Evolutionary conservation across 768 basidiomycete species (phyloP), one percentile per base, ranked within the genome.

Genomic region (Gelatoporia subvermispora): DNA sequence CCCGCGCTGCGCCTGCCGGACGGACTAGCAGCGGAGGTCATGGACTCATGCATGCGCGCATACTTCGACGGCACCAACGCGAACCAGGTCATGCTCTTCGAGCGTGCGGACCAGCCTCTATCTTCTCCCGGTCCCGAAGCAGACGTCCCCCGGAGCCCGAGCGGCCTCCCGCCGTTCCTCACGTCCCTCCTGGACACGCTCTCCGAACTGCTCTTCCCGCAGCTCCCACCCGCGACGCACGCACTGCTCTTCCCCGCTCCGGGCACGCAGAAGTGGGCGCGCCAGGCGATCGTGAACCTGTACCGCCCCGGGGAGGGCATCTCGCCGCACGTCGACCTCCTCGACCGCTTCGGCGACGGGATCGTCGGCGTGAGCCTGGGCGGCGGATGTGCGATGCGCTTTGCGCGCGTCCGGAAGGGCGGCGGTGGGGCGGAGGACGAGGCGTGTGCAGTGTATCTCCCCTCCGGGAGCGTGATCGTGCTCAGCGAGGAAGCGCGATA

Each of bases 251-350:
- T 91, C 58, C 83, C 85, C 1, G 53, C 62, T 1, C 55, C 56
- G 16, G 50, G 52, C 4, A 55, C 60, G 38, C 67, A 74, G 24
- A 64, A 67, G 45, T 51, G 65, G 21, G 84, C 88, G 0, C 76
- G 91, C 22, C 93, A 97, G 61, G 88, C 82, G 1, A 98, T 97
- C 48, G 56, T 97, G 45, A 98, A 97, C 63, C 71, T 93, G 1
- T 98, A 98, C 63, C 69, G 70, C 18, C 90, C 93, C 0, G 94
- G 94, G 7, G 82, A 93, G 63, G 94, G 94, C 10, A 97, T 98
- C 55, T 72, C 82, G 0, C 78, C 90, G 0, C 94, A 97, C 57
- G 77, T 98, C 37, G 94, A 98, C 61, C 73, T 98, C 20, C 76
- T 90, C 3, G 69, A 74, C 22, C 80, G 94, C 13, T 98, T 87